Conservation (phyloP, 169 alveolate species). For the Eimeria mitis region DNA sequence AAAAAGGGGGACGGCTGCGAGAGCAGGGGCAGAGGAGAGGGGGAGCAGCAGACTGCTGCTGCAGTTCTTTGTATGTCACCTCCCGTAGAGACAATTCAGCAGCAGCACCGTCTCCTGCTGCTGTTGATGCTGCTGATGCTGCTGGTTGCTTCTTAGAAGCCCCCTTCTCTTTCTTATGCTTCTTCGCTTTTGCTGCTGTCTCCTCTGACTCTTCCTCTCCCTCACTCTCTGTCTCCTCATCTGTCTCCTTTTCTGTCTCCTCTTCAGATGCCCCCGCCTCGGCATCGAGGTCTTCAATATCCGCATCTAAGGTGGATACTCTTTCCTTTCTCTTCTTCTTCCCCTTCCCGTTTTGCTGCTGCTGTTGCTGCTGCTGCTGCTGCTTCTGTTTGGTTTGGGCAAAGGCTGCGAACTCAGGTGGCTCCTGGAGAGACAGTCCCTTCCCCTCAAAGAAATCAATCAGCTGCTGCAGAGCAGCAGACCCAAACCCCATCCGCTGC, state of each 20-base stretch:
- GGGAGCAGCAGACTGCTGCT: conserved; percentile 85
- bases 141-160: not conserved
- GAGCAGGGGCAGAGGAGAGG: conserved; percentile 90
- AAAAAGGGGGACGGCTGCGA: conserved; percentile 87
- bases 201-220: not conserved
- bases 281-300: conserved; percentile 18
- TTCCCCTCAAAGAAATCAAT: conserved; percentile 70
- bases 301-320: conserved; percentile 17
- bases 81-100: conserved; percentile 46
- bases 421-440: conserved; percentile 51
- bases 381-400: not conserved
- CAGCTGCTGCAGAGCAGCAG: conserved; percentile 95
- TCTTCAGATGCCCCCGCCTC: conserved; percentile 19
- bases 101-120: not conserved
- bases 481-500: conserved; percentile 99
- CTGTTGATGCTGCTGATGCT: conserved; percentile 8
- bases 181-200: conserved; percentile 16
- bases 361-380: conserved; percentile 48
- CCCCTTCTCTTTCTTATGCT: not conserved
- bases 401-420: conserved; percentile 23
- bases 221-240: not conserved
- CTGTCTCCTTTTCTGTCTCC: conserved; percentile 18
- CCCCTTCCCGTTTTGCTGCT: no score
- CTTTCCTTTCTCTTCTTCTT: not conserved
- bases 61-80: not conserved